phyloP scores from a whole-genome alignment of 2,329 filamentous ascomycete species.

The Rutstroemia sp. region DNA sequence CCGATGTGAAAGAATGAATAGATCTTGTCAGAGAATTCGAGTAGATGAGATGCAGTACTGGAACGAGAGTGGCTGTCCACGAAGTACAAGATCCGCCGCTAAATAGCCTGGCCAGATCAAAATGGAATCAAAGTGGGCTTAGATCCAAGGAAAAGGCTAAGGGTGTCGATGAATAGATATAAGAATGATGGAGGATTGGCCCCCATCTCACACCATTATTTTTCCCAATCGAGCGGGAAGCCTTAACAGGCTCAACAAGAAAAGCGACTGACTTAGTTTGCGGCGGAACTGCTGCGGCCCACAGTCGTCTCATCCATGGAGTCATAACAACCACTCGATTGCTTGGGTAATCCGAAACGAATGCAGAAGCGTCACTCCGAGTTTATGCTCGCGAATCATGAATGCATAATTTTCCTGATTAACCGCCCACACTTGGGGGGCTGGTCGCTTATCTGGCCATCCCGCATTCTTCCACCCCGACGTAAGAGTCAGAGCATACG shows the following conservation, averaged over 20 bases:
- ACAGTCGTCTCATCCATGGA: neutral
- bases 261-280: neutral
- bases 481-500: neutral
- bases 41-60: neutral
- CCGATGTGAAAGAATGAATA: neutral
- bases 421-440: conserved; percentile 1
- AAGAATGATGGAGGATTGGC: conserved; percentile 7
- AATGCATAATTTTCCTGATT: neutral
- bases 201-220: conserved; percentile 5
- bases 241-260: neutral
- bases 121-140: conserved; percentile 1
- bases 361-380: neutral
- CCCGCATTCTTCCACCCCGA: neutral
- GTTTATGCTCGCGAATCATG: conserved; percentile 3
- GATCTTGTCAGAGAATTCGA: neutral
- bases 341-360: neutral
- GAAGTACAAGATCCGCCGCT: neutral
- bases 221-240: conserved; percentile 1
- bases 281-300: conserved; percentile 7
- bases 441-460: conserved; percentile 7
- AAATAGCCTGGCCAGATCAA: neutral
- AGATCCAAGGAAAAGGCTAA: neutral
- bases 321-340: conserved; percentile 4
- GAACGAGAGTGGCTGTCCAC: neutral
- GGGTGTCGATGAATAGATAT: conserved; percentile 1